Evolutionary conservation across 495 filamentous ascomycete genomes (phyloP).

Genomic region (Aspergillus diversus): DNA sequence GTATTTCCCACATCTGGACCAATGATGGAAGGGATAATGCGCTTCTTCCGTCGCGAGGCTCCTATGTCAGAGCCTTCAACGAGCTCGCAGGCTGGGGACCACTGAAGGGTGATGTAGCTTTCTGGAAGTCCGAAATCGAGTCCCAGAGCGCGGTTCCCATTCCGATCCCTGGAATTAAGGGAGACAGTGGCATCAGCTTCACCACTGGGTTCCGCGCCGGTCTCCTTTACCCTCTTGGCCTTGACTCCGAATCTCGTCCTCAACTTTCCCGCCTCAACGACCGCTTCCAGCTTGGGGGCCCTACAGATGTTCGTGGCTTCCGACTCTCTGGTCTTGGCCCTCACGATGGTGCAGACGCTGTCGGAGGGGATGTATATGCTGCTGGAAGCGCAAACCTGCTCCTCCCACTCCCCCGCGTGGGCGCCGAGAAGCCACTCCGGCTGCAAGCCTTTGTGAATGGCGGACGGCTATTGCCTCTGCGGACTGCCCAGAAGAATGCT

Average conservation of each 20-base stretch:
- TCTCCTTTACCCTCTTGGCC: constrained; percentile 62
- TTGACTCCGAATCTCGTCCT: constrained; percentile 52
- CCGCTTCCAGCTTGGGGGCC: constrained; percentile 91
- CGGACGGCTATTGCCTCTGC: constrained; percentile 79
- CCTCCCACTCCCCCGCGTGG: constrained; percentile 78
- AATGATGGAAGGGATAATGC: constrained; percentile 79
- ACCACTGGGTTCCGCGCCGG: constrained; percentile 66
- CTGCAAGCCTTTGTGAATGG: constrained; percentile 91
- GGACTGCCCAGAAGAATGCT: constrained; percentile 53
- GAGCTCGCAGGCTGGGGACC: constrained; percentile 88
- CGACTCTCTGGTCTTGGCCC: constrained; percentile 85
- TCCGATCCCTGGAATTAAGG: constrained; percentile 64
- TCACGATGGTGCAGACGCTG: constrained; percentile 78
- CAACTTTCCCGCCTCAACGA: constrained; percentile 83
- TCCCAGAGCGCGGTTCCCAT: constrained; percentile 73
- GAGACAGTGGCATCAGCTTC: constrained; percentile 75
- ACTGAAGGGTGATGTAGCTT: constrained; percentile 85
- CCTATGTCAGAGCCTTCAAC: constrained; percentile 71
- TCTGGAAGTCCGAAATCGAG: constrained; percentile 86
- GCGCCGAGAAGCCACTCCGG: constrained; percentile 79
- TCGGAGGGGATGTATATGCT: constrained; percentile 90
- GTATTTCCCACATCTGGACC: constrained; percentile 78
- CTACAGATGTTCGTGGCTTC: constrained; percentile 94
- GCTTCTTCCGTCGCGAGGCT: constrained; percentile 79
- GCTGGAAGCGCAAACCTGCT: constrained; percentile 84